Evolutionary conservation across 2,329 filamentous ascomycete species (phyloP).

Genomic region (Sordariomycetes sp.): DNA sequence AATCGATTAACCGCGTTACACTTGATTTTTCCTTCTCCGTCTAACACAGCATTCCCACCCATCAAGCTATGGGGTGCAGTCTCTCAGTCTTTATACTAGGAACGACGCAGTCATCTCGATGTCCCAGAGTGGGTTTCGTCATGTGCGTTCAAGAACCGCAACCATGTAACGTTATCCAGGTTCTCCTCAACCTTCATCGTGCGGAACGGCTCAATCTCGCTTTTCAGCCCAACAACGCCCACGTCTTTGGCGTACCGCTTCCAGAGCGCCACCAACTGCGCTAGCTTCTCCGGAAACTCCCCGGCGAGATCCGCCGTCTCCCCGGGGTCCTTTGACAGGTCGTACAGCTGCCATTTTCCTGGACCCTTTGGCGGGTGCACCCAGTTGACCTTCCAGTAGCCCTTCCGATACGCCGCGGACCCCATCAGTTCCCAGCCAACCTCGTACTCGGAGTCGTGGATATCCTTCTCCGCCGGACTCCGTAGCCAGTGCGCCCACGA

Average conservation of each 20-base stretch:
- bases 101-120: too few relatives aligned
- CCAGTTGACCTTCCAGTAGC: conserved; percentile 43
- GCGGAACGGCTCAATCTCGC: too few relatives aligned
- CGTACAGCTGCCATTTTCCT: conserved; percentile 44
- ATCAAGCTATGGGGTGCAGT: too few relatives aligned
- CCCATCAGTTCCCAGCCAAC: conserved; percentile 42
- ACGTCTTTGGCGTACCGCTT: conserved; percentile 29
- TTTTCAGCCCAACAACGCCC: conserved; percentile 1
- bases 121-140: too few relatives aligned
- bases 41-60: too few relatives aligned
- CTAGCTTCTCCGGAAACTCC: conserved; percentile 24
- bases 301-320: conserved; percentile 31
- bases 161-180: too few relatives aligned
- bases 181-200: too few relatives aligned
- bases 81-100: too few relatives aligned
- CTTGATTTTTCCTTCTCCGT: too few relatives aligned
- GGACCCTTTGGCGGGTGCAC: conserved; percentile 33
- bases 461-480: conserved; percentile 1
- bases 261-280: conserved; percentile 35
- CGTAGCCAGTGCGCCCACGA: background rate
- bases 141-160: too few relatives aligned
- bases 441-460: conserved; percentile 33
- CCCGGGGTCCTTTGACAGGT: conserved; percentile 34
- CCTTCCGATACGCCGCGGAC: conserved; percentile 35
- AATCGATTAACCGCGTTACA: too few relatives aligned